Base-by-base conservation (phyloP, 2,329 filamentous ascomycete species). In the Lachnellula subtilissima region DNA sequence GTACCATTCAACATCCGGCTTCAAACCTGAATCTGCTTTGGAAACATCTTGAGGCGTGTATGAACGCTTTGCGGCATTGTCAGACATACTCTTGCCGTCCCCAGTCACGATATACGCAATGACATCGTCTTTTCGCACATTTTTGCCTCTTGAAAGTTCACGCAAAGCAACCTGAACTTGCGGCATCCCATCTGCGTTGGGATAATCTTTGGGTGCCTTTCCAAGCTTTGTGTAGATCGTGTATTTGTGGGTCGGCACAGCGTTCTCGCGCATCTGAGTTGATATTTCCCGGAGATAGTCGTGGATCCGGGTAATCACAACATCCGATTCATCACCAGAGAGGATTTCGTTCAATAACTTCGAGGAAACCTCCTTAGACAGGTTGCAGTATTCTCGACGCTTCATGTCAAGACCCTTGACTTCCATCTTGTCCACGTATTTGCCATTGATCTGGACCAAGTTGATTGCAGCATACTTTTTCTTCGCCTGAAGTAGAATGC, bases 401-500 rank as follows among this genome's bases (percentile, higher is more conserved):
- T 88, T 91, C 94, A 99, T 99, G 69, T 99, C 94, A 48, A 99
- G 82, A 77, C 94, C 94, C 75, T 99, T 99, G 69, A 99, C 89
- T 72, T 99, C 94, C 73, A 99, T 88, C 75, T 96, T 93, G 71
- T 97, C 93, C 46, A 93, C 79, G 69, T 87, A 96, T 71, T 93
- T 95, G 65, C 91, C 92, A 66, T 95, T 88, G 22, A 89, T 80
- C 67, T 97, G 89, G 6, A 94, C 84, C 71, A 97, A 84, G 71
- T 96, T 97, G 73, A 99, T 89, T 42, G 94, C 94, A 8, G 94
- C 94, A 72, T 99, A 99, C 78, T 99, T 99, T 79, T 99, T 99
- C 81, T 99, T 99, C 32, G 94, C 93, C 69, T 97, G 94, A 14
- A 99, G 79, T 40, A 99, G 76, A 54, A 99, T 88, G 35, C 94